Evolutionary conservation across 441 rosid genomes (phyloP).

Genomic region (Gossypium armourianum): DNA sequence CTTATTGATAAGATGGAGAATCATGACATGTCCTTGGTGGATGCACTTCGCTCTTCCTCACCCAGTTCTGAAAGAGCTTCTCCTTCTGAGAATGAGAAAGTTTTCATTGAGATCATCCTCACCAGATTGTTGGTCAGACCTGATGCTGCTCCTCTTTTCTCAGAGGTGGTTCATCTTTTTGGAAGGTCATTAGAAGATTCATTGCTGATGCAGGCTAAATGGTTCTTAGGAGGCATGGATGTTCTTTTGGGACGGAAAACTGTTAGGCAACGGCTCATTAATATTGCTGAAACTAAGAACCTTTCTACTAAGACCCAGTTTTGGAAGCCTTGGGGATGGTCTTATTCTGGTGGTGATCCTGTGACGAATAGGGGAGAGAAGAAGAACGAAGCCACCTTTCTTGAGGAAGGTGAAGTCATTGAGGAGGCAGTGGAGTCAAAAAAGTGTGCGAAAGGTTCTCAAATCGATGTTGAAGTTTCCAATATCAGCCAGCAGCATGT

Average conservation of each 20-base stretch:
- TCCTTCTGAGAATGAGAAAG: constrained; percentile 84
- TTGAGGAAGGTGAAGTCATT: constrained; percentile 90
- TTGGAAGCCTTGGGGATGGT: constrained; percentile 99
- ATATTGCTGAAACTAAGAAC: constrained; percentile 64
- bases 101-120: constrained; percentile 71
- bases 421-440: constrained; percentile 55
- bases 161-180: constrained; percentile 87
- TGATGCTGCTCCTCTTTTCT: constrained; percentile 87
- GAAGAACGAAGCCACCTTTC: constrained; percentile 41
- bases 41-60: constrained; percentile 64
- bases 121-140: constrained; percentile 96
- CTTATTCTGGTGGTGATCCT: constrained; percentile 32
- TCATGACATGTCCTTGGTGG: constrained; percentile 57
- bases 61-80: constrained; percentile 55
- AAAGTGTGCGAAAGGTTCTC: constrained; percentile 37
- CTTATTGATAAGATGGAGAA: constrained; percentile 70
- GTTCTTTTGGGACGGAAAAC: constrained; percentile 88
- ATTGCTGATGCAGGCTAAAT: constrained; percentile 76
- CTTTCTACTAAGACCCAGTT: constrained; percentile 71
- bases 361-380: constrained; percentile 38
- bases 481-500: constrained; percentile 37
- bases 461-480: constrained; percentile 38
- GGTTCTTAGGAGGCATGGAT: constrained; percentile 82
- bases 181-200: constrained; percentile 92
- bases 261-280: constrained; percentile 67